A percentile compares a stretch with the other conserved stretches of the same genome.
Evolutionary conservation across 2,329 filamentous ascomycete species (phyloP).

Genomic region (Onygenales sp.): DNA sequence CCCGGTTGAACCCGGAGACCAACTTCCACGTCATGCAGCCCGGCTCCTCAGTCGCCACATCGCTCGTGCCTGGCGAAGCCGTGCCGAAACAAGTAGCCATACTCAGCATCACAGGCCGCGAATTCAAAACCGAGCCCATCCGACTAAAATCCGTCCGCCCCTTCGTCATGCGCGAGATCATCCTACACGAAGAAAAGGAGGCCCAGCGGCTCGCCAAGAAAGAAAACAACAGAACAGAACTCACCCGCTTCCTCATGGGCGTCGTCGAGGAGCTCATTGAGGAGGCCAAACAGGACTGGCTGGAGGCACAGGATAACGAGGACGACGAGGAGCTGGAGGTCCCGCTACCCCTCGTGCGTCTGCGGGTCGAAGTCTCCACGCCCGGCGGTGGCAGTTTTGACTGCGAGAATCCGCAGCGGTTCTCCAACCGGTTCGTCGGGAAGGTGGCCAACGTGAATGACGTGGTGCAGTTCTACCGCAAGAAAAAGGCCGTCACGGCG

Average conservation of each 20-base stretch:
- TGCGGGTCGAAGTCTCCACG: constrained; percentile 84
- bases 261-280: constrained; percentile 82
- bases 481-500: constrained; percentile 54
- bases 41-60: constrained; percentile 91
- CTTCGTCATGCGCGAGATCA: constrained; percentile 77
- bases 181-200: constrained; percentile 62
- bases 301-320: constrained; percentile 59
- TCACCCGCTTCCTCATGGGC: constrained; percentile 65
- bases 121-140: constrained; percentile 71
- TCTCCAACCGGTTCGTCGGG: constrained; percentile 85
- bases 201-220: constrained; percentile 71
- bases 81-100: constrained; percentile 86
- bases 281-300: constrained; percentile 73
- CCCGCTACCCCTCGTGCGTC: constrained; percentile 73
- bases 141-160: constrained; percentile 82
- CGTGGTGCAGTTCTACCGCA: constrained; percentile 85
- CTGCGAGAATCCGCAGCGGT: constrained; percentile 89
- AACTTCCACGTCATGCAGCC: constrained; percentile 96
- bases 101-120: constrained; percentile 69
- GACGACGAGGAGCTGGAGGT: constrained; percentile 49
- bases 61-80: constrained; percentile 79
- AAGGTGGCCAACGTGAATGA: constrained; percentile 91
- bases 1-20: constrained; percentile 71
- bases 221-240: constrained; percentile 70
- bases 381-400: constrained; percentile 80